Conservation (phyloP, 2,329 filamentous ascomycete species). For the Talaromyces sp. region DNA sequence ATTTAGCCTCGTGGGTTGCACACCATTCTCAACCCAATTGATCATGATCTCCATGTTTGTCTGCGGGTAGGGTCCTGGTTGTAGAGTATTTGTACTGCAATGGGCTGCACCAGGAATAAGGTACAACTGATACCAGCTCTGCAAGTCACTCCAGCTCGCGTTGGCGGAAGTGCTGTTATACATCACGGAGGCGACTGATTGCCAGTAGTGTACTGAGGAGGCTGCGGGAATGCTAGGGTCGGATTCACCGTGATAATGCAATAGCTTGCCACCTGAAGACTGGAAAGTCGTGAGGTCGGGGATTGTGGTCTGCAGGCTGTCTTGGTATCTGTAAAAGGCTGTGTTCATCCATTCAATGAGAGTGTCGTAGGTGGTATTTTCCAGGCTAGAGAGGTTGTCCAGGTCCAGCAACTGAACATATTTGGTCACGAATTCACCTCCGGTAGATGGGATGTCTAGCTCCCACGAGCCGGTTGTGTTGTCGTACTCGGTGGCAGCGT, state of each 20-base stretch:
- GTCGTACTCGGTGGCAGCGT: constrained; percentile 24
- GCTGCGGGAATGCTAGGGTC: background rate
- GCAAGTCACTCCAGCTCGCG: background rate
- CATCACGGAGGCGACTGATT: background rate
- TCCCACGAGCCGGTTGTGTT: background rate
- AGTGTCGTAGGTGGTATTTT: constrained; percentile 54
- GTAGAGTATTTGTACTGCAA: constrained; percentile 19
- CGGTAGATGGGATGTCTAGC: background rate
- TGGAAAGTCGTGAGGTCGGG: background rate
- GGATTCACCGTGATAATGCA: background rate
- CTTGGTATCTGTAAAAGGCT: constrained; percentile 45
- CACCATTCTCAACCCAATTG: constrained; percentile 50
- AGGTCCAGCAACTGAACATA: constrained; percentile 31
- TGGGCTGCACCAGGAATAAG: background rate
- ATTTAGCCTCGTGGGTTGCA: constrained; percentile 41
- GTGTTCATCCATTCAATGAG: constrained; percentile 51
- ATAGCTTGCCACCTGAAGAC: background rate
- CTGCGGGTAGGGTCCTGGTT: constrained; percentile 43
- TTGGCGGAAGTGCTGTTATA: background rate
- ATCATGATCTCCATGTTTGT: constrained; percentile 46
- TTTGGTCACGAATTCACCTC: background rate
- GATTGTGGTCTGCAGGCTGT: constrained; percentile 46
- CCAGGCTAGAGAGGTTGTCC: constrained; percentile 40
- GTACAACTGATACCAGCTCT: background rate
- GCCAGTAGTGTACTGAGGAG: background rate